Conservation (phyloP, 768 basidiomycete species). For the Coprinopsis sp. region DNA sequence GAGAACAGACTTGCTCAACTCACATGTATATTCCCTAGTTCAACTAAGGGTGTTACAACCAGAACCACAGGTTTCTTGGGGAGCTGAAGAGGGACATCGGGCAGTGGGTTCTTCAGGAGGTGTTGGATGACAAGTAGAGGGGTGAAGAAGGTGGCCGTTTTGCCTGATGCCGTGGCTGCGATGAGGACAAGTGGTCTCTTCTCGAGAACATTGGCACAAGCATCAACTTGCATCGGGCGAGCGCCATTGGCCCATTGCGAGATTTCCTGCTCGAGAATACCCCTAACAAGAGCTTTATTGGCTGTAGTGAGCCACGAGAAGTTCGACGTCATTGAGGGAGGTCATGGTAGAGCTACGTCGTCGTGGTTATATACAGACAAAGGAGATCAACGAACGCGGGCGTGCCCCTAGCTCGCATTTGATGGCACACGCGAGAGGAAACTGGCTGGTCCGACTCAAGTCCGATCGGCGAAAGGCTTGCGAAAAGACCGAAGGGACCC, state of each 20-base stretch:
- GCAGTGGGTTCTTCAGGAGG: conserved; percentile 8
- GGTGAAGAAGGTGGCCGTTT: conserved; percentile 16
- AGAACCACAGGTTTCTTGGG: conserved; percentile 12
- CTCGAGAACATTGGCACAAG: conserved; percentile 16
- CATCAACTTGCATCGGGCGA: conserved; percentile 15
- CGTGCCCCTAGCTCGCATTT: too few species aligned
- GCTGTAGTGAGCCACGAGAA: conserved; percentile 13
- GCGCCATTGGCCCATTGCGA: conserved; percentile 17
- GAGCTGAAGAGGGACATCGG: conserved; percentile 8
- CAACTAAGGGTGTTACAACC: conserved; percentile 20
- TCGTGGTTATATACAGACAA: too few species aligned
- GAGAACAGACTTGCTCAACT: conserved; percentile 3
- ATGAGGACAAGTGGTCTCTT: conserved; percentile 16
- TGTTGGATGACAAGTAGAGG: conserved; percentile 15
- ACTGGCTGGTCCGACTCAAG: too few species aligned
- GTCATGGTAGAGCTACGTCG: too few species aligned
- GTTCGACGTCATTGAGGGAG: not conserved
- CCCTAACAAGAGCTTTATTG: conserved; percentile 9
- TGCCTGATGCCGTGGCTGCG: conserved; percentile 18
- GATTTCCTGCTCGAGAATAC: conserved; percentile 13
- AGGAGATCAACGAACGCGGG: too few species aligned
- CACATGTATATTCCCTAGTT: conserved; percentile 21
- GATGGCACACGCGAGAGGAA: too few species aligned
- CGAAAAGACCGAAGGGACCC: too few species aligned
- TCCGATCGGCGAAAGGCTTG: too few species aligned